phyloP scores from a whole-genome alignment of 306 rosid genomes.

The Ziziphus jujuba region DNA sequence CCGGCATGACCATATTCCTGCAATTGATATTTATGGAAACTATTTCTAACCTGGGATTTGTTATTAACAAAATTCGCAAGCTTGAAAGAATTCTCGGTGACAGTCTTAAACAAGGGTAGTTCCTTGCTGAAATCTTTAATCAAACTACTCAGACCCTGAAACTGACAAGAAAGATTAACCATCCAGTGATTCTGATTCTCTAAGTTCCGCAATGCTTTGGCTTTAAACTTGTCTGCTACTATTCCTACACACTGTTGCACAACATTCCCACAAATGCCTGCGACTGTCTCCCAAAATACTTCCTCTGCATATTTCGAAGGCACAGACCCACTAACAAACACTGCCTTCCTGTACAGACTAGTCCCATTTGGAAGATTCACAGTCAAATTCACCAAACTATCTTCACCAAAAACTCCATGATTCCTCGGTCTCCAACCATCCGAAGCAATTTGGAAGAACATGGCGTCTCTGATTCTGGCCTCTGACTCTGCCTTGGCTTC shows the following conservation, averaged over 20 bases:
- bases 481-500: constrained; percentile 81
- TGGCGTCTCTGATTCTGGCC: constrained; percentile 74
- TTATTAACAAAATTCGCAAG: constrained; percentile 67
- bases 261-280: constrained; percentile 72
- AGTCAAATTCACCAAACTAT: constrained; percentile 61
- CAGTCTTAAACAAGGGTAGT: constrained; percentile 59
- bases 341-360: constrained; percentile 72
- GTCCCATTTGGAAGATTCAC: constrained; percentile 95
- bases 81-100: constrained; percentile 63
- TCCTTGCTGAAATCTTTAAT: constrained; percentile 71
- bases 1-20: constrained; percentile 72
- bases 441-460: constrained; percentile 83
- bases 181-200: constrained; percentile 91
- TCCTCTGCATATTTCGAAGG: constrained; percentile 85
- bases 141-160: constrained; percentile 66
- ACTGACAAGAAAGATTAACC: constrained; percentile 92
- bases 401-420: constrained; percentile 37
- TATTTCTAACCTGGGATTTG: constrained; percentile 56
- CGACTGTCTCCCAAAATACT: constrained; percentile 81
- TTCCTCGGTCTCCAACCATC: constrained; percentile 75
- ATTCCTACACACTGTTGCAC: constrained; percentile 87
- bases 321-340: constrained; percentile 64
- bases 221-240: constrained; percentile 80
- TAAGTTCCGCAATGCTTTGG: constrained; percentile 72
- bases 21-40: constrained; percentile 69